Evolutionary conservation across 345 rosid genomes (phyloP), one percentile per base, ranked within the genome.

Genomic region (Camelina neglecta): DNA sequence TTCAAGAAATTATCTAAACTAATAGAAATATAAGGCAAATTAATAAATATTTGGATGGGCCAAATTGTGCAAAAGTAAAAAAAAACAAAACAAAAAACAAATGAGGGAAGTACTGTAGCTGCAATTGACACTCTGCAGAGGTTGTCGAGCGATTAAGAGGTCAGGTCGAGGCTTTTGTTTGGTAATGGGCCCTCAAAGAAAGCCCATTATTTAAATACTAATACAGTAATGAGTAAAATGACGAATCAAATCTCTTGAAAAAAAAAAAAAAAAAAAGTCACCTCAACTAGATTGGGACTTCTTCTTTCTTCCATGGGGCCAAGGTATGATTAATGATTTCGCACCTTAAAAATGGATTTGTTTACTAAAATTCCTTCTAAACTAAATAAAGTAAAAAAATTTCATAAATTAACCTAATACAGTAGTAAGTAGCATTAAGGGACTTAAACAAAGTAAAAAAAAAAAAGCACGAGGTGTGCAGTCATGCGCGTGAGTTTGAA

Each of bases 71-170:
- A 8, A 38, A 38, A 38, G 11, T 18, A 18, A 36, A 36, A 7
- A 7, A 0, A 9, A 39, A 39, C 2, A 38, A 13, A 11, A 55
- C n/a, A 35, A 56, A 6, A 57, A 9, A 35, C 4, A 59, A 36
- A 36, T 8, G 64, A 35, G 24, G 44, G 44, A 59, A 18, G 18
- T 18, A 35, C 7, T 16, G 4, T 60, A 8, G 64, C 26, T 60
- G 47, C 51, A 18, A 42, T 23, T 44, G n/a, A 47, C 23, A 41
- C 20, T 42, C 21, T 62, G 67, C 67, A 7, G 44, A 42, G 21
- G 65, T 60, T 60, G 65, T 60, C 23, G 65, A 60, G 47, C 24
- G 47, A 38, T 60, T 60, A 36, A 38, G 45, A 36, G 47, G 31
- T 39, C 33, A 21, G 49, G 49, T 61, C 50, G 7, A 41, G 20